A percentile compares a stretch with the other conserved stretches of the same genome.
These are phyloP conservation scores for Termitomyces sp. DNA, from an alignment of 1,284 basidiomycete species.

Conservation along the genomic window DNA sequence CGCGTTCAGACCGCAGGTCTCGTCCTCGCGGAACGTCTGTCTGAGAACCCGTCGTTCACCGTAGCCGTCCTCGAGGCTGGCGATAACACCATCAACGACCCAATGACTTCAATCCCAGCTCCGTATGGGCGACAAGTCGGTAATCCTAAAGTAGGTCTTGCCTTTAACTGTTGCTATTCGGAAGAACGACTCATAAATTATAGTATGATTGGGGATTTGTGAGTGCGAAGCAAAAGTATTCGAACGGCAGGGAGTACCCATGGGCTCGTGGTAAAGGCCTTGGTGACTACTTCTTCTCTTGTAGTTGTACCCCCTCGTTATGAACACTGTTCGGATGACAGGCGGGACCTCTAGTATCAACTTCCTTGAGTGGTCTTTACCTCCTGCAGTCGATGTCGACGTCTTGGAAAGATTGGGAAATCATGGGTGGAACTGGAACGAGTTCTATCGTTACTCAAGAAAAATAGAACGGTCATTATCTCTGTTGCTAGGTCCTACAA, in stretches of 20 bases:
- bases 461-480: slow-evolving; percentile 12
- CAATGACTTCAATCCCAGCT: slow-evolving; percentile 9
- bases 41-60: slow-evolving; percentile 8
- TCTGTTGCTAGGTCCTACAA: not conserved
- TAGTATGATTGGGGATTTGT: slow-evolving; percentile 14
- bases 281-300: not conserved
- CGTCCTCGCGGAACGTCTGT: slow-evolving; percentile 9
- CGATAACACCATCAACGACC: slow-evolving; percentile 15
- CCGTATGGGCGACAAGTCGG: slow-evolving; percentile 1
- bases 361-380: slow-evolving; percentile 11
- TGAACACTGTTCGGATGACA: not conserved
- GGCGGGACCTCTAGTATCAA: slow-evolving; percentile 21
- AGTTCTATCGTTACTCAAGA: slow-evolving; percentile 10
- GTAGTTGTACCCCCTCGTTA: not conserved
- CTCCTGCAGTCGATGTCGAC: slow-evolving; percentile 18
- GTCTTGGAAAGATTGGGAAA: slow-evolving; percentile 14
- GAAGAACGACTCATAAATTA: not conserved
- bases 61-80: slow-evolving; percentile 26
- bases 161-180: not conserved
- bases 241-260: slow-evolving; percentile 2
- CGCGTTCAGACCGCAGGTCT: slow-evolving; percentile 7
- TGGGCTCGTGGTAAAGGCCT: slow-evolving; percentile 15
- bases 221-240: slow-evolving; percentile 11
- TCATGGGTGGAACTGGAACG: slow-evolving; percentile 20
- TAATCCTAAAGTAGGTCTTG: slow-evolving; percentile 6